Conservation (phyloP, 2,329 filamentous ascomycete genomes). For the Penicillium vulpinum region DNA sequence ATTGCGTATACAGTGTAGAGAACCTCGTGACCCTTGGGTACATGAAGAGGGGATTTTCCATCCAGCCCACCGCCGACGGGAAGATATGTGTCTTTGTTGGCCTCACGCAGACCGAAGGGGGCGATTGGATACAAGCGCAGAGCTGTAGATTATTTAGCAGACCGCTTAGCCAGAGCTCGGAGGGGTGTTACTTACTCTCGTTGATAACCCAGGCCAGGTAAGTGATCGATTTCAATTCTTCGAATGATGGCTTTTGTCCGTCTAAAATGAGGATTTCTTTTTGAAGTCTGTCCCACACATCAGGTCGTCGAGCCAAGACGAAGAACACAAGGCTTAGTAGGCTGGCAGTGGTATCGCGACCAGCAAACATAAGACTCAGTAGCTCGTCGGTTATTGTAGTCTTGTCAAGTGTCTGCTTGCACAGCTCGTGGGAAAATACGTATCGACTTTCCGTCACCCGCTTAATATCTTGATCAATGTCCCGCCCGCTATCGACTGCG, state of each 20-base stretch:
- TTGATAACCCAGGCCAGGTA: conserved; percentile 28
- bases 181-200: conserved; percentile 19
- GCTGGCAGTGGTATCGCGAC: conserved; percentile 54
- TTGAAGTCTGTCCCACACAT: conserved; percentile 39
- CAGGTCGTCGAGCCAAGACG: conserved; percentile 44
- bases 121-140: conserved; percentile 47
- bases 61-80: conserved; percentile 61
- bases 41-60: conserved; percentile 57
- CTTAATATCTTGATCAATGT: conserved; percentile 14
- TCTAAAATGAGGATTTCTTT: conserved; percentile 26
- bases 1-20: conserved; percentile 68
- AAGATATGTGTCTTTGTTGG: conserved; percentile 41
- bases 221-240: conserved; percentile 24
- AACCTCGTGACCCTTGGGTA: conserved; percentile 65
- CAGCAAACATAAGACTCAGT: conserved; percentile 52
- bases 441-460: conserved; percentile 31
- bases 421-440: conserved; percentile 50
- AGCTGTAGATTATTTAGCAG: conserved; percentile 19
- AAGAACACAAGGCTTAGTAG: conserved; percentile 47
- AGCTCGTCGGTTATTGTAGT: conserved; percentile 47
- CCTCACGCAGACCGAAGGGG: conserved; percentile 42
- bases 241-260: conserved; percentile 24
- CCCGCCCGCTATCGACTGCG: conserved; percentile 20
- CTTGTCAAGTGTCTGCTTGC: conserved; percentile 45
- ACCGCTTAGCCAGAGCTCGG: no score